Evolutionary conservation across 2,329 filamentous ascomycete genomes (phyloP), one percentile per base, ranked within the genome.

Genomic region (Xylogone sp.): DNA sequence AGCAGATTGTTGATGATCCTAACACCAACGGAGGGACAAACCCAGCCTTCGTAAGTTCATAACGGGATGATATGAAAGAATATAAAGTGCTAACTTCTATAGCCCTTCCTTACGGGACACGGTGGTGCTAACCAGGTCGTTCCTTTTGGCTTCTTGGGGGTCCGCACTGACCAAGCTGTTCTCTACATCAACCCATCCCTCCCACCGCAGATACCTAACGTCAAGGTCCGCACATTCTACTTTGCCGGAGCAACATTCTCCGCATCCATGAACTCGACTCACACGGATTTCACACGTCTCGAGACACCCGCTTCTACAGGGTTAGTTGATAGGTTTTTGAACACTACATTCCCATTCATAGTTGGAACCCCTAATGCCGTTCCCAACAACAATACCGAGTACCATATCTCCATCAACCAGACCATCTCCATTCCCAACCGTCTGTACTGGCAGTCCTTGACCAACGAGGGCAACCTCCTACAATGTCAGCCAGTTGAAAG

Each of bases 61-160:
- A 6, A 3, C 9, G 7, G 7, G 8, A 13, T 7, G 12, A 46
- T 19, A 13, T 9, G 13, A 16, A 6, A 42, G n/a, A 21, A 42
- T 20, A 21, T 20, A 8, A 8, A 6, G 27, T 42, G 86, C 81
- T 0, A 81, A 86, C 53, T 83, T 84, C 1, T 83, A 0, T 87
- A 77, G 61, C 85, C 86, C 0, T 89, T 89, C 70, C 68, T 88
- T 21, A 89, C 86, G 0, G 86, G 86, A 3, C 81, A 86, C 61
- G 86, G 86, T 19, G 86, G 86, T 49, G 80, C 83, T 13, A 80
- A 87, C 56, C 84, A 87, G 63, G 79, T 88, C 21, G 79, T 78
- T 0, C 74, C 86, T 2, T 87, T 84, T 58, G 86, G 85, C 0
- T 88, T 84, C 62, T 74, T 88, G 0, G 85, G 86, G 1, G 71